phyloP scores from a whole-genome alignment of 768 basidiomycete species.

The Macrolepiota fuliginosa region DNA sequence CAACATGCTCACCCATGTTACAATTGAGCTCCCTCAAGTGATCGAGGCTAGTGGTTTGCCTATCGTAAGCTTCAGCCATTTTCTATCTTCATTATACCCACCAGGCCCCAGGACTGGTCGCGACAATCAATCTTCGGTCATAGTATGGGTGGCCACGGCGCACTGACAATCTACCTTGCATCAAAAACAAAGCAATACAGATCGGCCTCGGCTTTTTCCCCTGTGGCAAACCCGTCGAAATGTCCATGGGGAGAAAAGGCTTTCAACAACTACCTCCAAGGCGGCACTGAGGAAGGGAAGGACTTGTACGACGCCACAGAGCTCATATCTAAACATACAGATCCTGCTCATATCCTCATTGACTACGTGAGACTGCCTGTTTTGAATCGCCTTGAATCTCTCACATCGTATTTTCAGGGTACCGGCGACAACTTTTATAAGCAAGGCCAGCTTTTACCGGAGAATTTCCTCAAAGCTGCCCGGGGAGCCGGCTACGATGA shows the following conservation, averaged over 20 bases:
- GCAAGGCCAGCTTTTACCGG: conserved; percentile 85
- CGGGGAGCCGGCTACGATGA: conserved; percentile 71
- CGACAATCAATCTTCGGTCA: conserved; percentile 93
- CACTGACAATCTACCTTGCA: conserved; percentile 84
- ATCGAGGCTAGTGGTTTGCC: conserved; percentile 73
- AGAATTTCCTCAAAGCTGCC: conserved; percentile 81
- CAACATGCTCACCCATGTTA: conserved; percentile 87
- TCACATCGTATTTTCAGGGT: conserved; percentile 45
- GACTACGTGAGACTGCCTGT: conserved; percentile 64
- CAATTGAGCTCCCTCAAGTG: conserved; percentile 79
- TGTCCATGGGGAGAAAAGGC: conserved; percentile 93
- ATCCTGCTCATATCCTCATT: conserved; percentile 74
- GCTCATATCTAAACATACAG: conserved; percentile 62
- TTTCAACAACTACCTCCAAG: conserved; percentile 79
- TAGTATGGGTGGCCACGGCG: conserved; percentile 97
- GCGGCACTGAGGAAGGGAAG: conserved; percentile 74
- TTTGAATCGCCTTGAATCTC: background rate
- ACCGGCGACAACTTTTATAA: conserved; percentile 81
- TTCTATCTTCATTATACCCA: background rate
- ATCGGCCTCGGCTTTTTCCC: conserved; percentile 88
- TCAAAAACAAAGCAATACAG: conserved; percentile 70
- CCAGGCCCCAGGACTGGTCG: conserved; percentile 59
- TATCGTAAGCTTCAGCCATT: conserved; percentile 49
- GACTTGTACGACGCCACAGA: conserved; percentile 80
- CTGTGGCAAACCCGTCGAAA: conserved; percentile 81